Evolutionary conservation across 306 rosid species (phyloP).

Genomic region (Quercus suber): DNA sequence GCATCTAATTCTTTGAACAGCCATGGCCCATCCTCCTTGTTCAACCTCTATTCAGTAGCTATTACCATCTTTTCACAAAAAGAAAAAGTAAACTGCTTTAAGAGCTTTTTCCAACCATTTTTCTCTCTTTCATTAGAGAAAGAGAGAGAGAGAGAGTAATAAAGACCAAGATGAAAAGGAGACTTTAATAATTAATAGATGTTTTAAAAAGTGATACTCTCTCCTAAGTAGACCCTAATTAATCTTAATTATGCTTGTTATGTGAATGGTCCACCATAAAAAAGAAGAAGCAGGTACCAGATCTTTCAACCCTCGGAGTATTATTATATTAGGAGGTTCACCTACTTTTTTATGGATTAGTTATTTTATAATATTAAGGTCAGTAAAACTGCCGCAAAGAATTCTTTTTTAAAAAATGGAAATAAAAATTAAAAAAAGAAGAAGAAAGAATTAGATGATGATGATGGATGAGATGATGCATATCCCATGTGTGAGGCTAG

Average conservation of each 20-base stretch:
- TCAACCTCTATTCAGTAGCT: constrained; percentile 21
- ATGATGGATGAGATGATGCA: constrained; percentile 21
- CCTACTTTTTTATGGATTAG: constrained; percentile 26
- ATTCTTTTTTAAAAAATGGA: constrained; percentile 12
- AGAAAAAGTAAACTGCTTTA: constrained; percentile 38
- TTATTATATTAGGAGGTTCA: constrained; percentile 17
- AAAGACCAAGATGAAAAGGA: constrained; percentile 25
- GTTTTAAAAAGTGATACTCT: constrained; percentile 26
- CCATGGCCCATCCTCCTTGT: constrained; percentile 44
- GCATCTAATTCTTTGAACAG: constrained; percentile 38
- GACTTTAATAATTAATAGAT: constrained; percentile 28
- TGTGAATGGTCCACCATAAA: constrained; percentile 28
- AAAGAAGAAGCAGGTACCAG: constrained; percentile 17
- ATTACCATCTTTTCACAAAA: constrained; percentile 24
- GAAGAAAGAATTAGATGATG: constrained; percentile 9
- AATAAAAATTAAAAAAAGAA: neutral
- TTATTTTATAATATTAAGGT: constrained; percentile 23
- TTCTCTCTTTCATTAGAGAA: constrained; percentile 19
- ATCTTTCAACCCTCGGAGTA: constrained; percentile 39
- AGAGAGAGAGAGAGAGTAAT: constrained; percentile 15
- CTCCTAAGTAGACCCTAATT: constrained; percentile 25
- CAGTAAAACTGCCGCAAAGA: constrained; percentile 47
- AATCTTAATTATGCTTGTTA: constrained; percentile 31
- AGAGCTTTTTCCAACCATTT: constrained; percentile 36
- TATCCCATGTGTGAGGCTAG: constrained; percentile 31